Evolutionary conservation across 2,329 filamentous ascomycete genomes (phyloP), one percentile per base, ranked within the genome.

Genomic region (Zymoseptoria tritici): DNA sequence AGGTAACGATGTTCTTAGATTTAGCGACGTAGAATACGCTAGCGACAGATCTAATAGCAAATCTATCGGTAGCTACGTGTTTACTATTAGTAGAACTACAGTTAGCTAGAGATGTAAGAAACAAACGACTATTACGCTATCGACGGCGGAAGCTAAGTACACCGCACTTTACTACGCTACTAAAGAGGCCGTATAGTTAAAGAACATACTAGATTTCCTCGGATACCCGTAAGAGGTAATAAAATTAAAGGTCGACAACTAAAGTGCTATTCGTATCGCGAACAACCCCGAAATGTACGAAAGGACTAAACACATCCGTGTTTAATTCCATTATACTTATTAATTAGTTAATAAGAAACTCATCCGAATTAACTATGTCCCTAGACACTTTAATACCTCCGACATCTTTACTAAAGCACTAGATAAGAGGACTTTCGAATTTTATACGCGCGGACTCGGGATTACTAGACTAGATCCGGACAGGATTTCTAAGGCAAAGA

Each of bases 341-440:
- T n/a, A n/a, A n/a, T n/a, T n/a, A n/a, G n/a, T n/a, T n/a, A n/a
- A n/a, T n/a, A n/a, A n/a, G n/a, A n/a, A n/a, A n/a, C n/a, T n/a
- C n/a, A n/a, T 57, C 20, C 24, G 20, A 42, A 29, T 57, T 2
- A 9, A 29, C 16, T 57, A 57, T 42, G 22, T 52, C 9, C 22
- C 56, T 57, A 57, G 56, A 52, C 22, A 36, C 56, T 57, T 52
- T 57, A 52, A 57, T 13, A 57, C 49, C 11, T n/a, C 29, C 20
- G n/a, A 57, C 19, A 57, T 57, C 22, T 57, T 57, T 57, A 57
- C 49, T 52, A 57, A 57, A 21, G 56, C 26, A 22, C 56, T 57
- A 52, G 56, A 57, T n/a, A 52, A 52, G 52, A 20, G 19, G 22
- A 52, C 49, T 2, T 57, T 57, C 19, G 19, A 57, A 52, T n/a